Evolutionary conservation across 2,329 filamentous ascomycete species (phyloP).

Genomic region (Fusarium devonianum): DNA sequence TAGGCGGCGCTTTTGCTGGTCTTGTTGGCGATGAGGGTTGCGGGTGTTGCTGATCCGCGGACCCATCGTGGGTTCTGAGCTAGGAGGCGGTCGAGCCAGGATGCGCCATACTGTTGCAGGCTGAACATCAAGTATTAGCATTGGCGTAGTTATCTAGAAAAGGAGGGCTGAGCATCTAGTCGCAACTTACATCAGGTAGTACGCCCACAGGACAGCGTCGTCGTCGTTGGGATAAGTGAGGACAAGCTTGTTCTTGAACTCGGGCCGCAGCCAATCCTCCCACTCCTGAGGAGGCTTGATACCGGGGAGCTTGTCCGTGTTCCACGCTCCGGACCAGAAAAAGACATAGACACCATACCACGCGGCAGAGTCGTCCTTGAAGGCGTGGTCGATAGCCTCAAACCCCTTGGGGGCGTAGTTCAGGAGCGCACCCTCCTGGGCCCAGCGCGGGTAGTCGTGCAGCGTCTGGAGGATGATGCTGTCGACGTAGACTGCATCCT

Average conservation of each 20-base stretch:
- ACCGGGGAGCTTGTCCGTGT: slow-evolving; percentile 44
- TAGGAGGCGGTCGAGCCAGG: slow-evolving; percentile 57
- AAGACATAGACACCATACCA: slow-evolving; percentile 53
- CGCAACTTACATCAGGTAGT: slow-evolving; percentile 56
- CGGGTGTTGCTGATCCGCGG: slow-evolving; percentile 56
- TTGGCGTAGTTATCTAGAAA: too few relatives aligned
- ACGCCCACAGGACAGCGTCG: slow-evolving; percentile 61
- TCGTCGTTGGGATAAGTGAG: slow-evolving; percentile 66
- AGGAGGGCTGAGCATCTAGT: too few relatives aligned
- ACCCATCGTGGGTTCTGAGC: slow-evolving; percentile 61
- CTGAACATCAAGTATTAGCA: slow-evolving; percentile 27
- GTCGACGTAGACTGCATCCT: slow-evolving; percentile 50
- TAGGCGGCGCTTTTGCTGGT: slow-evolving; percentile 45
- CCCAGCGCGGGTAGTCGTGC: slow-evolving; percentile 61
- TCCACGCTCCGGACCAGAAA: slow-evolving; percentile 45
- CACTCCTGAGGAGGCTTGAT: slow-evolving; percentile 47
- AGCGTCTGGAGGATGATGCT: slow-evolving; percentile 54
- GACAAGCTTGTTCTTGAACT: slow-evolving; percentile 61
- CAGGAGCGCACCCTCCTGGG: slow-evolving; percentile 53
- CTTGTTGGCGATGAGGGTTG: slow-evolving; percentile 42
- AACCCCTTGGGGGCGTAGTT: slow-evolving; percentile 58
- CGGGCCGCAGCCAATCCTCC: slow-evolving; percentile 54
- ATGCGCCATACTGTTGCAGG: slow-evolving; percentile 50
- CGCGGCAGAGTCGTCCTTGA: slow-evolving; percentile 46
- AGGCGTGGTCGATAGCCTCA: slow-evolving; percentile 50